A percentile compares a stretch with the other conserved stretches of the same genome.
Evolutionary conservation across 371 early-diverging fungal species (phyloP).

Genomic region (Paraphysoderma sedebokerense): DNA sequence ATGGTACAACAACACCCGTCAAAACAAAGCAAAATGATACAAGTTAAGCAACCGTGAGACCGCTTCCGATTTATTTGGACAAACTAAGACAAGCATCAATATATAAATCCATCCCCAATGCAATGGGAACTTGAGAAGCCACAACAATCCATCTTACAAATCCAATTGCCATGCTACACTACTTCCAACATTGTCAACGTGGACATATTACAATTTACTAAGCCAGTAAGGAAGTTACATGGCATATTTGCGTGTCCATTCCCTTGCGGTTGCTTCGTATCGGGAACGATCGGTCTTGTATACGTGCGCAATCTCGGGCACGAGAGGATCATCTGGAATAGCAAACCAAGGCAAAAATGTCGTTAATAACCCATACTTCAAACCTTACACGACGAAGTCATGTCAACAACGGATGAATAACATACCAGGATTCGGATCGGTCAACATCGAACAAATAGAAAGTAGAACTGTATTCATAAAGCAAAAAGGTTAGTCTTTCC

Average conservation of each 20-base stretch:
- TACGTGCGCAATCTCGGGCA: conserved; percentile 92
- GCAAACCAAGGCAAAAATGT: conserved; percentile 6
- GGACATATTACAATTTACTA: no score
- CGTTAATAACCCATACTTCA: not conserved
- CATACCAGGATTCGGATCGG: conserved; percentile 98
- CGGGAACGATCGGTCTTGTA: conserved; percentile 86
- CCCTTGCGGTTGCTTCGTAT: conserved; percentile 76
- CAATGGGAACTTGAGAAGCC: no score
- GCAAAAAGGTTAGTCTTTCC: not conserved
- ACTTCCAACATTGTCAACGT: no score
- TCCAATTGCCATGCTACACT: no score
- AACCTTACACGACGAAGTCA: not conserved
- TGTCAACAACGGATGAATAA: not conserved
- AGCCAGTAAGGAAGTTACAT: no score
- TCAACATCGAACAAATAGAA: conserved; percentile 91
- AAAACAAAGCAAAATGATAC: no score
- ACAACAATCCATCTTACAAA: no score
- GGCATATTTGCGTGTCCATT: conserved; percentile 87
- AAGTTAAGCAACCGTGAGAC: no score
- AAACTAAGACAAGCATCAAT: no score
- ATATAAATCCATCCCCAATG: no score
- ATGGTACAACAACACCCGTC: no score
- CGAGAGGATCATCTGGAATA: conserved; percentile 64
- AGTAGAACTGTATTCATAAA: conserved; percentile 50
- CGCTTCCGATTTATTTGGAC: no score